A percentile compares a stretch with the other conserved stretches of the same genome.
These are phyloP conservation scores for Saccharomyces mikatae DNA, from an alignment of 805 yeast genomes.

Conservation along the genomic window DNA sequence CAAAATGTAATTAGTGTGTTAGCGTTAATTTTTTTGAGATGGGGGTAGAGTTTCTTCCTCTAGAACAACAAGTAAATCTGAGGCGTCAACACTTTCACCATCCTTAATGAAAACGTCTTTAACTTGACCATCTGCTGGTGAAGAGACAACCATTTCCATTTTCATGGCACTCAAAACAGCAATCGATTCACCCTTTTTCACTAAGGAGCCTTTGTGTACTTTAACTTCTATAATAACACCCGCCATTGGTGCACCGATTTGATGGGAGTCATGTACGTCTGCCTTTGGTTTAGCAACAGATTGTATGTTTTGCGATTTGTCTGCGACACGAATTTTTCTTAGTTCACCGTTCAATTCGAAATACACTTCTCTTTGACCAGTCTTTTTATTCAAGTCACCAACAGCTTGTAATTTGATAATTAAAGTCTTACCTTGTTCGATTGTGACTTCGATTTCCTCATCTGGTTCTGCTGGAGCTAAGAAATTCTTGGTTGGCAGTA, in stretches of 20 bases:
- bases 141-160: slow-evolving; percentile 98
- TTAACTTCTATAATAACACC: slow-evolving; percentile 96
- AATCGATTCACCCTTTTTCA: slow-evolving; percentile 92
- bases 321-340: slow-evolving; percentile 89
- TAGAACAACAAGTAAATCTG: slow-evolving; percentile 70
- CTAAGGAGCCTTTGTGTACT: slow-evolving; percentile 77
- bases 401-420: slow-evolving; percentile 87
- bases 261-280: slow-evolving; percentile 75
- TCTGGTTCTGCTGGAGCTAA: slow-evolving; percentile 79
- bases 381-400: slow-evolving; percentile 75
- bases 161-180: slow-evolving; percentile 96
- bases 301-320: slow-evolving; percentile 79
- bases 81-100: slow-evolving; percentile 93
- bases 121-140: slow-evolving; percentile 81
- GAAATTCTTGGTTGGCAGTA: slow-evolving; percentile 87
- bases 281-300: slow-evolving; percentile 86
- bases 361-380: slow-evolving; percentile 93
- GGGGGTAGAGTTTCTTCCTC: slow-evolving; percentile 24
- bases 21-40: slow-evolving; percentile 9
- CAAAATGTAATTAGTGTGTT: background rate
- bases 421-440: slow-evolving; percentile 90
- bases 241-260: slow-evolving; percentile 98
- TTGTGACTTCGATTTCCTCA: slow-evolving; percentile 81
- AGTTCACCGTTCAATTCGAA: slow-evolving; percentile 97
- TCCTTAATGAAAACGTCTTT: slow-evolving; percentile 71